phyloP scores from a whole-genome alignment of 768 basidiomycete species.

The Auricularia cornea region DNA sequence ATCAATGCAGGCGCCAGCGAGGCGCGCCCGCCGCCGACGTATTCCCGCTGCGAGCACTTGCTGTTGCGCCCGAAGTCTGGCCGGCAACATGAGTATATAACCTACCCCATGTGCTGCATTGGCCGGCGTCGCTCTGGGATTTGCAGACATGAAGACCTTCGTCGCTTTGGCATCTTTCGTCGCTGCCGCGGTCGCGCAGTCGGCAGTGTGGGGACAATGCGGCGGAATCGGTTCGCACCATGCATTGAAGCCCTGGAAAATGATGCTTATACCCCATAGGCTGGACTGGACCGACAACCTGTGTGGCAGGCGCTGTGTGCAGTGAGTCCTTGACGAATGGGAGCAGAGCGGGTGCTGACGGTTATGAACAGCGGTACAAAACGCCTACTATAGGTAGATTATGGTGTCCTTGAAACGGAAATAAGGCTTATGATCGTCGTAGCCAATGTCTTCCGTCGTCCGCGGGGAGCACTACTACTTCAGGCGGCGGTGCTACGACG shows the following conservation, averaged over 20 bases:
- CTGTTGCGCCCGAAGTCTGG: no score
- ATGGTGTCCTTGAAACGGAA: no score
- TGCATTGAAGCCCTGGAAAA: no score
- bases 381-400: neutral
- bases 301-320: constrained; percentile 33
- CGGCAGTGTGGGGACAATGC: constrained; percentile 22
- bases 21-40: no score
- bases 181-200: constrained; percentile 19
- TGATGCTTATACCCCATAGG: no score
- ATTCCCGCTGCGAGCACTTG: no score
- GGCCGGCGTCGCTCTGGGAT: no score
- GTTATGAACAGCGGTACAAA: neutral
- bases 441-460: neutral
- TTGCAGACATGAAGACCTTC: constrained; percentile 16
- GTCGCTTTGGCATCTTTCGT: constrained; percentile 19
- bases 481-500: neutral
- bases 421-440: no score
- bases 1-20: no score
- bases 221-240: constrained; percentile 30
- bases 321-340: constrained; percentile 11
- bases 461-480: neutral
- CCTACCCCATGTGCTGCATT: no score
- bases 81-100: no score
- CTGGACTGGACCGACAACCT: constrained; percentile 23
- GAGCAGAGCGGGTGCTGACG: neutral